Base-by-base conservation (phyloP, 2,329 filamentous ascomycete species). In the Tolypocladium capitatum region DNA sequence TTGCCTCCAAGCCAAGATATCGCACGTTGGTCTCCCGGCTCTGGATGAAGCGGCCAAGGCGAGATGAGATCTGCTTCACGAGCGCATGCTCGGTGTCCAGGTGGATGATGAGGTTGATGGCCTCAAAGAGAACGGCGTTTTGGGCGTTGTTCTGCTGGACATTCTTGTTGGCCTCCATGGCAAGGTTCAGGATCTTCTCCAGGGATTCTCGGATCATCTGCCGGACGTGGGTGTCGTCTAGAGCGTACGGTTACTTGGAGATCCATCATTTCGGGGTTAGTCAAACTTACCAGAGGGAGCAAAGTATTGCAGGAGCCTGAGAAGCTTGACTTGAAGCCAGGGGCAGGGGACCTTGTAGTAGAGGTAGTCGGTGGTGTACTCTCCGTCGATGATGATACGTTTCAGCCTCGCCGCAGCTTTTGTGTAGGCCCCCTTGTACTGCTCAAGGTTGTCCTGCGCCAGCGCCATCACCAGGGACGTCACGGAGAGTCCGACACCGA, bases 261-360 rank as follows among this genome's bases (percentile, higher is more conserved):
- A 14, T 16, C 27, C 7, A 36, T 14, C 7, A 24, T 20, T 3
- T 8, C 43, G 32, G 16, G 20, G 20, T 3, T n/a, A 18, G 16
- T 14, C 16, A 8, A 21, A 52, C 75, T 54, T 73, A 90, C 86
- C 84, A 62, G 92, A 94, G 42, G 92, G 91, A 27, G 90, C 86
- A 65, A 95, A 98, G 65, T 97, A 98, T 67, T 98, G 92, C 53
- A 98, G 74, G 51, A 98, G 69, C 52, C 90, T 81, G 55, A 98
- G 68, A 18, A 98, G 75, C 69, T 98, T 98, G 60, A 97, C 86
- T 67, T 97, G 90, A 49, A 98, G 82, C 92, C 92, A 98, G 3
- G 92, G 92, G 62, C 92, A 98, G 1, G 92, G 92, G n/a, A 98
- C 92, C 61, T 96, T 96, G 74, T 98, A 98, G 71, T 98, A 98